Evolutionary conservation across 2,329 filamentous ascomycete species (phyloP).

Genomic region (Hypoxylon sp.): DNA sequence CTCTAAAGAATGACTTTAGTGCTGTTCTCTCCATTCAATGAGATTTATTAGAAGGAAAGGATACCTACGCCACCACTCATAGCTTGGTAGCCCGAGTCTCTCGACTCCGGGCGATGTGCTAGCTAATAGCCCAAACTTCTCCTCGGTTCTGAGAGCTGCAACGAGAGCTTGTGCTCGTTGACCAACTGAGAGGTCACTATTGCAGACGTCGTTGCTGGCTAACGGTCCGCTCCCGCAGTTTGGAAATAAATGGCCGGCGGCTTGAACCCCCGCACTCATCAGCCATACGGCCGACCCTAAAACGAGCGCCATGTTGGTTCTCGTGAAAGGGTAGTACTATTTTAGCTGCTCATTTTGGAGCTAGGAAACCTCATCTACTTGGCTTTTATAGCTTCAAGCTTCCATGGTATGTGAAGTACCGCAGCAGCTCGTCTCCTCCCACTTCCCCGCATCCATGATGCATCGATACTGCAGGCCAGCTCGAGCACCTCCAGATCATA

Average conservation of each 20-base stretch:
- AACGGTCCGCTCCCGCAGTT: conserved; percentile 47
- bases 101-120: conserved; percentile 64
- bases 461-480: conserved; percentile 21
- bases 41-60: conserved; percentile 5
- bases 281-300: conserved; percentile 40
- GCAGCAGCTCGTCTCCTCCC: conserved; percentile 31
- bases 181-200: conserved; percentile 40
- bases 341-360: not conserved
- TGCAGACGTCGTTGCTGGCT: conserved; percentile 47
- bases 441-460: conserved; percentile 42
- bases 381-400: conserved; percentile 40
- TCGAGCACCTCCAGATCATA: conserved; percentile 20
- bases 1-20: conserved; percentile 45
- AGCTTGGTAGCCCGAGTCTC: conserved; percentile 70
- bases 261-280: conserved; percentile 43
- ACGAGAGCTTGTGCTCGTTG: conserved; percentile 48
- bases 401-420: conserved; percentile 17
- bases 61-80: conserved; percentile 68
- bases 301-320: conserved; percentile 39
- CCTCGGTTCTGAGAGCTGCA: conserved; percentile 45
- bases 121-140: conserved; percentile 46
- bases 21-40: not conserved
- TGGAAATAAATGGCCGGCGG: conserved; percentile 48
- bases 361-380: not conserved
- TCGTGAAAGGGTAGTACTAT: not conserved